Evolutionary conservation across 2,329 filamentous ascomycete genomes (phyloP).

Genomic region (Colletotrichum shisoi): DNA sequence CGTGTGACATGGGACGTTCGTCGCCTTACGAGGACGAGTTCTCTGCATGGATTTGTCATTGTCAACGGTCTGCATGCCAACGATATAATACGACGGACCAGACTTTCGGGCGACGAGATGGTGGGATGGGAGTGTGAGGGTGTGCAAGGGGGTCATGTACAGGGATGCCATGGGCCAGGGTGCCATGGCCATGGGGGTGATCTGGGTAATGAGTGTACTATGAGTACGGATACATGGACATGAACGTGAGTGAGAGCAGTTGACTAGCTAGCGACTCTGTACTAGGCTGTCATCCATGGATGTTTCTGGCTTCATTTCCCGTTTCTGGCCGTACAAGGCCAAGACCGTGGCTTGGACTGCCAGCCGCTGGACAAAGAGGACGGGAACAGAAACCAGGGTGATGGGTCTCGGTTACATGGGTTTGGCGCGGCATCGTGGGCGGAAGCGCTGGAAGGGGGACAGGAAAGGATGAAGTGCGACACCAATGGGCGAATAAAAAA

Average conservation of each 20-base stretch:
- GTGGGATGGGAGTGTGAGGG: constrained; percentile 21
- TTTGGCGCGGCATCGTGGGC: constrained; percentile 20
- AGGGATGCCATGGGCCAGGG: constrained; percentile 14
- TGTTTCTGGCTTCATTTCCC: constrained; percentile 19
- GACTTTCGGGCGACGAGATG: constrained; percentile 20
- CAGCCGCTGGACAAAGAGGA: constrained; percentile 14
- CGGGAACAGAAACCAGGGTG: constrained; percentile 29
- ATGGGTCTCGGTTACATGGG: constrained; percentile 26
- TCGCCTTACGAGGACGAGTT: background rate
- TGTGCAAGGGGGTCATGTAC: background rate
- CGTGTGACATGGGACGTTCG: constrained; percentile 17
- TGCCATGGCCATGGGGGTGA: constrained; percentile 13
- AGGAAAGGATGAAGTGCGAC: constrained; percentile 25
- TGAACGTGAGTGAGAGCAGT: background rate
- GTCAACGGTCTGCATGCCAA: constrained; percentile 19
- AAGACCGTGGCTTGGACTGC: constrained; percentile 34
- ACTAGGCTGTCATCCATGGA: constrained; percentile 24
- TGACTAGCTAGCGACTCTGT: constrained; percentile 1
- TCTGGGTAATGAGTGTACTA: constrained; percentile 12
- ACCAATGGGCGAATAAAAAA: constrained; percentile 22
- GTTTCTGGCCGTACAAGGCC: constrained; percentile 19
- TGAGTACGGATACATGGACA: too few relatives aligned
- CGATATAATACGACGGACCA: constrained; percentile 17
- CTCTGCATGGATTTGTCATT: constrained; percentile 23
- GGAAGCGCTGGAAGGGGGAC: constrained; percentile 25